A percentile compares a stretch with the other conserved stretches of the same genome.
Evolutionary conservation across 2,329 filamentous ascomycete genomes (phyloP).

Genomic region (Paecilomyces fulvus): DNA sequence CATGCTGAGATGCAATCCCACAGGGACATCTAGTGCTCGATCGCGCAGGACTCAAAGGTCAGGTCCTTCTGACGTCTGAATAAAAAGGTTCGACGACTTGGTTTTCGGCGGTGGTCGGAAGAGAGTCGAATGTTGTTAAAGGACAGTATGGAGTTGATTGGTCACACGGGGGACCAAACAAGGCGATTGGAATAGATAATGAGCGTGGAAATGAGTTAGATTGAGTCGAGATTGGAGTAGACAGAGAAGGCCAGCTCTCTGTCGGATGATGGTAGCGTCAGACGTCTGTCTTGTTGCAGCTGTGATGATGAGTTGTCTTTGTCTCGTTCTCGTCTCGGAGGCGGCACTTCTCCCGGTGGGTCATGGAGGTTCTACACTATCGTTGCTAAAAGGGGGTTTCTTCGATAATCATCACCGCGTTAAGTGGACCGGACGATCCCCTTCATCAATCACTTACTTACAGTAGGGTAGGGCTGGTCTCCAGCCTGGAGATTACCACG

Average conservation of each 20-base stretch:
- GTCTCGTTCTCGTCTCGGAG: neutral
- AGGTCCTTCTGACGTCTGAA: neutral
- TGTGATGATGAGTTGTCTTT: constrained; percentile 1
- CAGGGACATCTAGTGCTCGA: neutral
- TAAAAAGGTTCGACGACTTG: neutral
- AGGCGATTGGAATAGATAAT: neutral
- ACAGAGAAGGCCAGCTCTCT: constrained; percentile 7
- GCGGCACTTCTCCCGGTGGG: neutral
- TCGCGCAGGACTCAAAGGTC: neutral
- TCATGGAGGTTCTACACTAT: neutral
- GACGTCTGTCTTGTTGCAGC: neutral
- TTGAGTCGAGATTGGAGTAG: neutral
- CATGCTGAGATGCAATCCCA: neutral
- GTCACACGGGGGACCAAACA: neutral
- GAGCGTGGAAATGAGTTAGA: neutral
- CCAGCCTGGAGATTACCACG: neutral
- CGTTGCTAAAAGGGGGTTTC: neutral
- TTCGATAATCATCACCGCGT: neutral
- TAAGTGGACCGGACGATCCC: neutral
- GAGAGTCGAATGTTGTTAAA: neutral
- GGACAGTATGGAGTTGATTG: neutral
- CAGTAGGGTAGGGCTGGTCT: neutral
- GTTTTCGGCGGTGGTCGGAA: neutral
- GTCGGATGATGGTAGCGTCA: neutral
- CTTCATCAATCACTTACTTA: neutral